These are phyloP conservation scores for Stephania japonica DNA, from an alignment of 164 flowering plant genomes.

Conservation along the genomic window DNA sequence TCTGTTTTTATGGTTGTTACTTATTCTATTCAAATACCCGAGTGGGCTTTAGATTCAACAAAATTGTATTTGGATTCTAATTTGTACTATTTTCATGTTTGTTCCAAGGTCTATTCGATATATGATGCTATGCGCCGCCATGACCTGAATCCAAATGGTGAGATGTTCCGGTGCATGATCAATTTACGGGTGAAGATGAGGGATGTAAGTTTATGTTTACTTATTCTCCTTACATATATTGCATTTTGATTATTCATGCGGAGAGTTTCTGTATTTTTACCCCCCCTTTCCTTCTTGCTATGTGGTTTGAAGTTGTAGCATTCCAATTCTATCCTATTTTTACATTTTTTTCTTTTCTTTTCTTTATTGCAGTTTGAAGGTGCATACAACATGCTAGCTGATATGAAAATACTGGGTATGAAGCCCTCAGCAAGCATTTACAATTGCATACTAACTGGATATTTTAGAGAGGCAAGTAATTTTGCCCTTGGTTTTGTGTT, in stretches of 20 bases:
- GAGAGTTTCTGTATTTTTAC: background rate
- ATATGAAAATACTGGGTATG: conserved; percentile 44
- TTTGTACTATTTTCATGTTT: conserved; percentile 4
- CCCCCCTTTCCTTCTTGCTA: background rate
- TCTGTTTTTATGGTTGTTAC: background rate
- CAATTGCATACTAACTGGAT: conserved; percentile 74
- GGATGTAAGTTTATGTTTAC: conserved; percentile 55
- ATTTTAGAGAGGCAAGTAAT: conserved; percentile 59
- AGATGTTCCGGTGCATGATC: conserved; percentile 65
- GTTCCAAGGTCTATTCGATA: conserved; percentile 53
- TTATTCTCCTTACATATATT: background rate
- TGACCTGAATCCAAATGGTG: conserved; percentile 47
- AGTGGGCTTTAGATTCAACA: too few relatives aligned
- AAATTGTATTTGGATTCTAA: too few relatives aligned
- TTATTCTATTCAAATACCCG: too few relatives aligned
- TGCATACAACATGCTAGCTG: conserved; percentile 62
- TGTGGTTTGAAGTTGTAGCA: background rate
- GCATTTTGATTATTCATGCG: background rate
- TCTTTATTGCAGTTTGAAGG: conserved; percentile 56
- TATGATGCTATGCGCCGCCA: conserved; percentile 43
- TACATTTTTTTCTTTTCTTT: conserved; percentile 2
- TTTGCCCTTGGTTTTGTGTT: background rate
- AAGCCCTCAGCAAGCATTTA: conserved; percentile 57
- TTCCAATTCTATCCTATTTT: background rate
- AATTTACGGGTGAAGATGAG: conserved; percentile 58